Base-by-base conservation (phyloP, 352 stramenopile species). In the Phytophthora pseudosyringae region DNA sequence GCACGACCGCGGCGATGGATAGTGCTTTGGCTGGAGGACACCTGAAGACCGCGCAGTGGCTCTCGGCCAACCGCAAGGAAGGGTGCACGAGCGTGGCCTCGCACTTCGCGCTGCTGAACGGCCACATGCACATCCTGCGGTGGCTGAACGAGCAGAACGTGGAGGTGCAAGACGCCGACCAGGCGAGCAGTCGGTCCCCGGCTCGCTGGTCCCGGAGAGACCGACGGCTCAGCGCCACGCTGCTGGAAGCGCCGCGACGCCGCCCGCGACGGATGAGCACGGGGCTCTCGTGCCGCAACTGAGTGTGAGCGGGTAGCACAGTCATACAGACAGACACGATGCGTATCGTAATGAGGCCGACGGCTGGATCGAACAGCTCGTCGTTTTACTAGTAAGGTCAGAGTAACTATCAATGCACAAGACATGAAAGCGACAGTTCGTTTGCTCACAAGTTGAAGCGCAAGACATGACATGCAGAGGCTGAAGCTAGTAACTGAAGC, bases 1-100 rank as follows among this genome's bases (percentile, higher is more conserved):
- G 81, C 67, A 91, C 87, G 18, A 84, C 70, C 1, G 80, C 83
- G 28, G 84, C 85, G 5, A 87, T 95, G 78, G 81, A 93, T 54
- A 86, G 81, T 44, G 84, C 87, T 0, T 81, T 80, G 4, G 83
- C 81, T 32, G 80, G 85, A 39, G 86, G 86, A 4, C 77, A 93
- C 50, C 50, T 93, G 25, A 81, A 90, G 33, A 77, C 85, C 10
- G 78, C 91, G 51, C 69, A 81, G 53, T 94, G 83, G 71, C 82
- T 94, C 39, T 54, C 80, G 3, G 44, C 47, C 1, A 73, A 94
- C 53, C 86, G 86, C 8, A 59, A 18, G 0, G 86, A 94, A 74
- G 86, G 86, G 8, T 89, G 81, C 56, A 91, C 86, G 13, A 80
- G 76, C 28, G 80, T 91, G n/a, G 86, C 83, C 28, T 80, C 80